Evolutionary conservation across 2,329 filamentous ascomycete genomes (phyloP), one percentile per base, ranked within the genome.

Genomic region (Alternaria longipes): DNA sequence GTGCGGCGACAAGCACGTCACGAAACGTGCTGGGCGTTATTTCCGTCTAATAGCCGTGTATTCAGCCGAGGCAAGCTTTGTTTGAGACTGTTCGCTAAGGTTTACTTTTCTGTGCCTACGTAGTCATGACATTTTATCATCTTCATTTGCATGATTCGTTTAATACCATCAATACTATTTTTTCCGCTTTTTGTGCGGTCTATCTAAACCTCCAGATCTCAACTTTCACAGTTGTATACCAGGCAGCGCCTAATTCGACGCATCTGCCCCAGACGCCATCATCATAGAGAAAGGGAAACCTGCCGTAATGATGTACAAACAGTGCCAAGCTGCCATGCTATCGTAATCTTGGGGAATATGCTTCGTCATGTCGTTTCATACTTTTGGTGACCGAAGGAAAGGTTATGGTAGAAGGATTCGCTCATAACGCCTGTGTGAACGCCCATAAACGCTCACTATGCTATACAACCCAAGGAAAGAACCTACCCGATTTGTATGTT

Each of bases 391-490:
- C 61, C 50, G 58, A 47, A 63, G 55, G 49, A 52, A 63, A 63
- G 54, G 56, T 49, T 63, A 49, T 59, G 56, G 52, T 44, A 63
- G 55, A 65, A 59, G 53, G 55, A 59, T 58, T 63, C 52, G 55
- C 60, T 62, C 53, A 57, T 59, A 69, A 75, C 68, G 69, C 71
- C 49, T 46, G 53, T 61, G 59, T 60, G 46, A 65, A 74, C 77
- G 72, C 69, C 75, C 76, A 28, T 26, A 56, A 69, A 69, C 66
- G 71, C 76, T 75, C 70, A 70, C 75, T 78, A 78, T 78, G 74
- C 75, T 75, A 63, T 71, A 71, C 65, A 70, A 60, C 60, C 57
- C 60, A 69, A 67, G 64, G 69, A 61, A 52, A 62, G 63, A 61
- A 57, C 60, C 63, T 46, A 20, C 47, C 60, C 65, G 63, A 65